phyloP scores from a whole-genome alignment of 2,329 filamentous ascomycete genomes.

The Penicillium sp. region DNA sequence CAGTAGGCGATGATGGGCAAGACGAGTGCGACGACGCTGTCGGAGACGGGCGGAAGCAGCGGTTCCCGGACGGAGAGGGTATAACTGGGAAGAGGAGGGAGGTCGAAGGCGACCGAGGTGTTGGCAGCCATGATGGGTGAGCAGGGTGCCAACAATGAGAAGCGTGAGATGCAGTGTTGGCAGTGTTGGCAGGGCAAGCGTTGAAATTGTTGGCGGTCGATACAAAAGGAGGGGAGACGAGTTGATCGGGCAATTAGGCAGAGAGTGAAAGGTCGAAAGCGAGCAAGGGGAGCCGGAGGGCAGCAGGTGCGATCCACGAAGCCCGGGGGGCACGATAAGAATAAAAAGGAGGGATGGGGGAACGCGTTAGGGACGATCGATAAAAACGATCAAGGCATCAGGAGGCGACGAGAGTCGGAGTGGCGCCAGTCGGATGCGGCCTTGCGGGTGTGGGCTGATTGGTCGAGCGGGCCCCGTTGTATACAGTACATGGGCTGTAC shows the following conservation, averaged over 20 bases:
- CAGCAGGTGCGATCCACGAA: not conserved
- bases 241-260: not conserved
- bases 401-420: slow-evolving; percentile 9
- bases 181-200: no score
- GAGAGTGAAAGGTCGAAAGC: not conserved
- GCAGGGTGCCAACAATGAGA: not conserved
- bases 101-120: slow-evolving; percentile 47
- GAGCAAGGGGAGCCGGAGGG: not conserved
- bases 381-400: slow-evolving; percentile 2
- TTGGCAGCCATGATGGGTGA: slow-evolving; percentile 35
- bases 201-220: no score
- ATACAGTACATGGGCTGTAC: no score
- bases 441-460: slow-evolving; percentile 2
- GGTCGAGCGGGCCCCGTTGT: no score
- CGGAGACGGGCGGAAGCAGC: slow-evolving; percentile 73
- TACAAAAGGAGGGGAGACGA: no score
- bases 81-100: slow-evolving; percentile 86
- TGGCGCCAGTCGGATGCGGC: slow-evolving; percentile 22
- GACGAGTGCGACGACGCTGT: slow-evolving; percentile 73
- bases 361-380: slow-evolving; percentile 4
- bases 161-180: not conserved
- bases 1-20: slow-evolving; percentile 84
- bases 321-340: not conserved
- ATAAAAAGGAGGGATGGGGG: not conserved
- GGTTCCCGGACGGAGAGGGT: slow-evolving; percentile 66